Conservation (phyloP, 805 yeast genomes). For the Clavispora vitiphila region DNA sequence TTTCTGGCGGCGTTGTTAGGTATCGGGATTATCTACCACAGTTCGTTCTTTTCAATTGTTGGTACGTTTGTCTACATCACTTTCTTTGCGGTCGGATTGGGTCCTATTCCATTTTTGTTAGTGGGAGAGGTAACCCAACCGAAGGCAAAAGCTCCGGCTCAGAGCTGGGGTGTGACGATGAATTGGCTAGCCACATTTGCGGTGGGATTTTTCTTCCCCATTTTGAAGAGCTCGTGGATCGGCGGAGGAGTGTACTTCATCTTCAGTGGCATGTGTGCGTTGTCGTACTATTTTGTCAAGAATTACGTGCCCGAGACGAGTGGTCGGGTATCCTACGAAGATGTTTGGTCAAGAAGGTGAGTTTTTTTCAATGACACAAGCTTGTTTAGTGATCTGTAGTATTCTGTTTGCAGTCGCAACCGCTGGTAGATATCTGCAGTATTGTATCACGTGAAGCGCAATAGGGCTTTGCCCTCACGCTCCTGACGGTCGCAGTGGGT, state of each 20-base stretch:
- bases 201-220: conserved; percentile 78
- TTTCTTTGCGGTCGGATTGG: conserved; percentile 86
- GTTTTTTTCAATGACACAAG: neutral
- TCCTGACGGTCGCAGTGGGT: neutral
- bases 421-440: too few relatives aligned
- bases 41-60: conserved; percentile 47
- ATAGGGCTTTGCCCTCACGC: conserved; percentile 11
- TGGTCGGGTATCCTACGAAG: conserved; percentile 54
- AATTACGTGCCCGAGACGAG: conserved; percentile 69
- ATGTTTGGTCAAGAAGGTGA: conserved; percentile 51
- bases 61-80: conserved; percentile 73
- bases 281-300: conserved; percentile 45
- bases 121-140: conserved; percentile 85
- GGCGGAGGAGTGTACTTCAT: conserved; percentile 78
- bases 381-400: neutral
- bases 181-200: conserved; percentile 89
- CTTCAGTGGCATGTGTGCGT: conserved; percentile 56
- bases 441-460: conserved; percentile 9
- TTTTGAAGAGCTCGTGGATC: conserved; percentile 47
- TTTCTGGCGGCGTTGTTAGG: conserved; percentile 59
- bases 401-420: neutral
- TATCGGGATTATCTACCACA: conserved; percentile 50
- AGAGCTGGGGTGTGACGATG: conserved; percentile 85
- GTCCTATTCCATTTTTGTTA: conserved; percentile 90
- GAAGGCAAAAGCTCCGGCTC: conserved; percentile 79